Evolutionary conservation across 2,329 filamentous ascomycete genomes (phyloP).

Genomic region (Fusarium lyarnte): DNA sequence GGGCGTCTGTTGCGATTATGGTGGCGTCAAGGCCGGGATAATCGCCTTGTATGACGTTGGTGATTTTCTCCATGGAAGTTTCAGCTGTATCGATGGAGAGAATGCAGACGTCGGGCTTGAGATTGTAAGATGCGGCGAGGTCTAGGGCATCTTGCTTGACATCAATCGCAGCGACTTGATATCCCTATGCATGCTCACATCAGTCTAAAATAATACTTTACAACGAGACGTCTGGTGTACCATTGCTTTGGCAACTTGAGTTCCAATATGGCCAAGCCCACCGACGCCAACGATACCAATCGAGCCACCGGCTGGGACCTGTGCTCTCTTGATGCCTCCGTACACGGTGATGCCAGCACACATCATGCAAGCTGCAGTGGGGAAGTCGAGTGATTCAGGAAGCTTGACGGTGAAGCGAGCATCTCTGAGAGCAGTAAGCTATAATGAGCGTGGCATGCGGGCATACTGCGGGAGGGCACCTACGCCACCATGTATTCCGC

Average conservation of each 20-base stretch:
- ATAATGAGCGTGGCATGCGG: no score
- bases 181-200: not conserved
- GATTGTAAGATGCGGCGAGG: not conserved
- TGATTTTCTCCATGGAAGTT: not conserved
- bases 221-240: not conserved
- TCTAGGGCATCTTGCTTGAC: not conserved
- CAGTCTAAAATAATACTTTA: accelerated
- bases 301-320: not conserved
- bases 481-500: slow-evolving; percentile 14
- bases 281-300: slow-evolving; percentile 9
- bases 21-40: slow-evolving; percentile 3
- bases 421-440: not conserved
- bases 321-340: not conserved
- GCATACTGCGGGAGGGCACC: not conserved
- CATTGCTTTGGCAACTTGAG: slow-evolving; percentile 8
- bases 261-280: not conserved
- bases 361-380: not conserved
- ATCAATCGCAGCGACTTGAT: slow-evolving; percentile 8
- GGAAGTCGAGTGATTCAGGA: not conserved
- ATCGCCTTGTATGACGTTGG: accelerated
- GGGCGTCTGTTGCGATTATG: not conserved
- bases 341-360: not conserved
- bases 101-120: slow-evolving; percentile 1
- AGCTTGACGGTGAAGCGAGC: slow-evolving; percentile 1
- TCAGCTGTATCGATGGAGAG: not conserved